Percentiles rank a stretch among this genome's conserved stretches.
phyloP scores from a whole-genome alignment of 176 grass and related monocot genomes.

The Secale cereale region DNA sequence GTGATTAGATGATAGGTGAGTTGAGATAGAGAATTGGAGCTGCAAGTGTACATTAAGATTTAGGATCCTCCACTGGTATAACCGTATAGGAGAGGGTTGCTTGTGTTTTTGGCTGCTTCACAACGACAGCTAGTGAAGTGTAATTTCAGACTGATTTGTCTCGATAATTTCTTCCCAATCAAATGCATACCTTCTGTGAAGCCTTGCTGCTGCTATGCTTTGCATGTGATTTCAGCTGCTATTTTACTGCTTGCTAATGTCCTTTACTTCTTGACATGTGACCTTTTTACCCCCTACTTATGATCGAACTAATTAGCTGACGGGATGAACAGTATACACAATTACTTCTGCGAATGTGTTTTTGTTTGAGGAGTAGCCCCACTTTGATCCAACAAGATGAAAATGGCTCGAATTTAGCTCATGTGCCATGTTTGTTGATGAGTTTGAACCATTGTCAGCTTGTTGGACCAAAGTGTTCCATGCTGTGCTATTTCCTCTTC shows the following conservation, averaged over 20 bases:
- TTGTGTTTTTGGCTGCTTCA: constrained; percentile 19
- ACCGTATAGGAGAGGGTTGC: constrained; percentile 5
- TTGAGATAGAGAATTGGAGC: constrained; percentile 24
- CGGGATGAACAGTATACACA: neutral
- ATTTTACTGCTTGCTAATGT: neutral
- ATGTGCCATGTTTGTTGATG: neutral
- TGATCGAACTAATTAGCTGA: neutral
- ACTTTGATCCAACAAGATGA: neutral
- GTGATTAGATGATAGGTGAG: constrained; percentile 38
- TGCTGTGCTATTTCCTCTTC: neutral
- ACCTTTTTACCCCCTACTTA: neutral
- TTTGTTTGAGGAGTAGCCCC: too few relatives aligned
- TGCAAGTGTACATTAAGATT: constrained; percentile 37
- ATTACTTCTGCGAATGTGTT: neutral
- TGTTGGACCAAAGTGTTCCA: neutral
- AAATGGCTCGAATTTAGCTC: neutral
- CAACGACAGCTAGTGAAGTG: constrained; percentile 22
- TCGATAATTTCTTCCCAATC: constrained; percentile 17
- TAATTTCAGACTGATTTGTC: constrained; percentile 31
- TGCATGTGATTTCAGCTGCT: too few relatives aligned
- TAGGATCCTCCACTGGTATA: constrained; percentile 35
- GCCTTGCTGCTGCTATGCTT: neutral
- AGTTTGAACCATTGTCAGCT: neutral
- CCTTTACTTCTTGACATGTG: neutral
- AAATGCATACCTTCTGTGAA: constrained; percentile 25